Conservation (phyloP, 768 basidiomycete species). For the Leucocoprinus birnbaumii region DNA sequence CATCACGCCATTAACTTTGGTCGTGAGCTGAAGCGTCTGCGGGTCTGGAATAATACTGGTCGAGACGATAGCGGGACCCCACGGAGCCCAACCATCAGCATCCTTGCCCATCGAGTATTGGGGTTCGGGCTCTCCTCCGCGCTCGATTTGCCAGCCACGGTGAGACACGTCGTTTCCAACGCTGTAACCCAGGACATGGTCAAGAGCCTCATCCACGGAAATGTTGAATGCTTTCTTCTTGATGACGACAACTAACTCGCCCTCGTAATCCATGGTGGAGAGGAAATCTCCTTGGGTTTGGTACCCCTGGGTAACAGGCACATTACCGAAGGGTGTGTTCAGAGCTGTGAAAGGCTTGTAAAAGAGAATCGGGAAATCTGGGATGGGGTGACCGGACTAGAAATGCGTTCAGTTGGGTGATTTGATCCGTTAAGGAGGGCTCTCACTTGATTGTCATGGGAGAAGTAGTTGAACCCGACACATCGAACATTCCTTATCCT, state of each 20-base stretch:
- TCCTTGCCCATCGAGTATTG: constrained; percentile 43
- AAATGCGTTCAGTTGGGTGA: background rate
- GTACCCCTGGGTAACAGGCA: constrained; percentile 33
- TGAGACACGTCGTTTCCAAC: constrained; percentile 41
- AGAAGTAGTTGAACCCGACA: constrained; percentile 34
- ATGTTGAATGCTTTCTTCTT: constrained; percentile 41
- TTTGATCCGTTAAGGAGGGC: background rate
- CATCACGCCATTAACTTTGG: constrained; percentile 36
- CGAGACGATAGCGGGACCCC: constrained; percentile 36
- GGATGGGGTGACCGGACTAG: constrained; percentile 30
- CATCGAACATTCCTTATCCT: constrained; percentile 32
- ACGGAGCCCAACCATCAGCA: constrained; percentile 40
- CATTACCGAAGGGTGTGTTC: constrained; percentile 31
- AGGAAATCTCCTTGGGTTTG: constrained; percentile 38
- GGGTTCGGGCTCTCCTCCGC: constrained; percentile 38
- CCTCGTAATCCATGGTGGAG: constrained; percentile 39
- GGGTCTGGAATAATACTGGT: constrained; percentile 35
- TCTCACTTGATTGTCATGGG: constrained; percentile 28
- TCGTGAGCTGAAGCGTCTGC: constrained; percentile 37
- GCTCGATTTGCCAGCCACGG: constrained; percentile 41
- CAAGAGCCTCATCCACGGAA: constrained; percentile 35
- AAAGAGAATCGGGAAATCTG: constrained; percentile 33
- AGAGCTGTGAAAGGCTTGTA: constrained; percentile 34
- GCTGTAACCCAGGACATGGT: constrained; percentile 38
- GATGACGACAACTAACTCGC: constrained; percentile 39